Percentiles rank a stretch among this genome's conserved stretches.
Evolutionary conservation across 495 filamentous ascomycete genomes (phyloP).

Genomic region (Neurospora tetrasperma): DNA sequence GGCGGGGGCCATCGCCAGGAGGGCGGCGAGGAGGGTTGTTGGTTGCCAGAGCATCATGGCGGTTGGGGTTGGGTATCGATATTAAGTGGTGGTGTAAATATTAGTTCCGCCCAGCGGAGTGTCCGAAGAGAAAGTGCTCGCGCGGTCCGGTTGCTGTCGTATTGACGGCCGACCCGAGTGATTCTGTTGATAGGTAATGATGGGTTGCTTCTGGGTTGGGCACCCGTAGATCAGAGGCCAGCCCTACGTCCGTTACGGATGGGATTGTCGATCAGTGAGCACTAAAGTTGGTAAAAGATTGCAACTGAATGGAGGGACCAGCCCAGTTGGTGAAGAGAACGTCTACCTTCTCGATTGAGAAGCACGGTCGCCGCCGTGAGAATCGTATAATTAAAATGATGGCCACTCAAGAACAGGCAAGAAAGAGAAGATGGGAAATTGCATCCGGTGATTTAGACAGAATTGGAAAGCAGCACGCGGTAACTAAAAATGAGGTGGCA

Average conservation of each 20-base stretch:
- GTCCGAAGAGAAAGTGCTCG: not conserved
- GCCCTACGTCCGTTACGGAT: not conserved
- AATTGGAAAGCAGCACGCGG: not conserved
- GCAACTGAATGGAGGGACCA: not conserved
- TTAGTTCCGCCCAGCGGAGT: not conserved
- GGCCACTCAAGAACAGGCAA: not conserved
- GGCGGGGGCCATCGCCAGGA: constrained; percentile 15
- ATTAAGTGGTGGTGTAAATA: constrained; percentile 6
- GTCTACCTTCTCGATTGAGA: not conserved
- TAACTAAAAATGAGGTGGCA: not conserved
- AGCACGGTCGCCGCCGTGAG: not conserved
- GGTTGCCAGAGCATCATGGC: constrained; percentile 21
- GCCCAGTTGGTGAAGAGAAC: not conserved
- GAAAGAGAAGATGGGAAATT: not conserved
- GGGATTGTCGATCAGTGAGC: not conserved
- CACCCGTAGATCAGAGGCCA: not conserved
- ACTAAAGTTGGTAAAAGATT: not conserved
- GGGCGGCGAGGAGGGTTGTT: constrained; percentile 15
- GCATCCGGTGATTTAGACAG: not conserved
- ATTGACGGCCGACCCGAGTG: not conserved
- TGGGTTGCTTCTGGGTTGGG: not conserved
- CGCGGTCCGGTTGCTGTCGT: too few relatives aligned
- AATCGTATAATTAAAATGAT: not conserved
- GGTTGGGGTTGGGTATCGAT: constrained; percentile 3
- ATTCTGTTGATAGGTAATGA: not conserved